Conservation (phyloP, 192 early-diverging fungal species). For the Chytriomyces confervae region DNA sequence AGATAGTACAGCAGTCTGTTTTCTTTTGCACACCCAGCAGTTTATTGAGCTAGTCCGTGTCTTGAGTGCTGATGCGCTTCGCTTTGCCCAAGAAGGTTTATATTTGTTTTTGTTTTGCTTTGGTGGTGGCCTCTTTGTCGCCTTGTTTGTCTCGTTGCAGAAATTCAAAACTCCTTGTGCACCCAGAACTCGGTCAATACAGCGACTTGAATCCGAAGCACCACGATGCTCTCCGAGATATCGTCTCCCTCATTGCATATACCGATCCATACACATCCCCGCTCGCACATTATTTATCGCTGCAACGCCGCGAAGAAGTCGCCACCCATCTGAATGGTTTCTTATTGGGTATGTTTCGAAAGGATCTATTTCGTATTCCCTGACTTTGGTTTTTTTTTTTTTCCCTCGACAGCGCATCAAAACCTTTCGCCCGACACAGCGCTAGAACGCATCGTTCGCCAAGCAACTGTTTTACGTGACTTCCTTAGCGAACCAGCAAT, state of each 20-base stretch:
- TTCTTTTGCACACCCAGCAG: conserved; percentile 66
- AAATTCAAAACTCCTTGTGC: no score
- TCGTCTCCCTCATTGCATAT: conserved; percentile 69
- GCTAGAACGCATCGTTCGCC: conserved; percentile 64
- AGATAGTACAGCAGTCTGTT: conserved; percentile 56
- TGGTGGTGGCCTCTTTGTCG: background rate
- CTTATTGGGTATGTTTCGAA: conserved; percentile 60
- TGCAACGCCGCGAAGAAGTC: conserved; percentile 61
- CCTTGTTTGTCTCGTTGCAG: no score
- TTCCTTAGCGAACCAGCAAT: conserved; percentile 42
- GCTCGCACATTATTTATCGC: conserved; percentile 55
- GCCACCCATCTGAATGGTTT: conserved; percentile 68
- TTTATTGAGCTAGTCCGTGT: conserved; percentile 65
- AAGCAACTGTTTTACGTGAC: conserved; percentile 63
- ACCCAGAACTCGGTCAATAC: conserved; percentile 52
- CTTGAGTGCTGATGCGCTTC: conserved; percentile 59
- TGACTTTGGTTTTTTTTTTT: conserved; percentile 2
- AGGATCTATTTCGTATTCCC: background rate
- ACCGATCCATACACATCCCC: conserved; percentile 64
- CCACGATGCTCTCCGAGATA: conserved; percentile 50
- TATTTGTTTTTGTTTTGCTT: background rate
- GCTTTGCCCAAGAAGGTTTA: conserved; percentile 65
- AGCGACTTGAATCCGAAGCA: conserved; percentile 44
- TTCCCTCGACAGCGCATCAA: conserved; percentile 42
- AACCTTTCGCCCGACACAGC: conserved; percentile 53